Evolutionary conservation across 345 rosid genomes (phyloP).

Genomic region (Salix viminalis): DNA sequence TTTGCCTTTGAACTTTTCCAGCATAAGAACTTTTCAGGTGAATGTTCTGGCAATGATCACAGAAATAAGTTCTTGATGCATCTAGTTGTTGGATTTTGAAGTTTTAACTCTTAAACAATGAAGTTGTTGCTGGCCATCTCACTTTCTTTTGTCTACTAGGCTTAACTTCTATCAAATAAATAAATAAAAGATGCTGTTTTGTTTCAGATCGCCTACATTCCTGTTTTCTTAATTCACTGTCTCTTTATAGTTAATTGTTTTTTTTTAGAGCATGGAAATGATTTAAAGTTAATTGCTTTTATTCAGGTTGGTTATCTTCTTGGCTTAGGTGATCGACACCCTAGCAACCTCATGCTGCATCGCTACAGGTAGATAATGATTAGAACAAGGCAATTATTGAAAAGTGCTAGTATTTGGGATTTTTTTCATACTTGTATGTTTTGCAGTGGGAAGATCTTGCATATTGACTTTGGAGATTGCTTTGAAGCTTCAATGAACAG

Average conservation of each 20-base stretch:
- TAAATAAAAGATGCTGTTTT: background rate
- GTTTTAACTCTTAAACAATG: background rate
- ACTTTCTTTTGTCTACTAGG: background rate
- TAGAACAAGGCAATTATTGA: background rate
- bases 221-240: background rate
- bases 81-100: background rate
- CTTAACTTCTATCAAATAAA: background rate
- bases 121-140: background rate
- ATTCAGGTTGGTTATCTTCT: conserved; percentile 97
- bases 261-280: background rate
- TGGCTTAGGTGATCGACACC: conserved; percentile 99
- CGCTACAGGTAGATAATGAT: conserved; percentile 63
- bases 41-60: background rate
- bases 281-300: conserved; percentile 2
- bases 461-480: conserved; percentile 99
- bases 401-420: background rate
- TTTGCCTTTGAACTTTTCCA: background rate
- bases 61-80: background rate
- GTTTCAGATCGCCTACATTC: background rate
- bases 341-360: conserved; percentile 94
- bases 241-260: background rate
- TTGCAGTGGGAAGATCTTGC: conserved; percentile 91
- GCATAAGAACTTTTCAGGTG: background rate
- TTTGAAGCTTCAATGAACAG: conserved; percentile 98
- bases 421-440: conserved; percentile 14